Evolutionary conservation across 2,329 filamentous ascomycete genomes (phyloP).

Genomic region (Pezicula carpinea): DNA sequence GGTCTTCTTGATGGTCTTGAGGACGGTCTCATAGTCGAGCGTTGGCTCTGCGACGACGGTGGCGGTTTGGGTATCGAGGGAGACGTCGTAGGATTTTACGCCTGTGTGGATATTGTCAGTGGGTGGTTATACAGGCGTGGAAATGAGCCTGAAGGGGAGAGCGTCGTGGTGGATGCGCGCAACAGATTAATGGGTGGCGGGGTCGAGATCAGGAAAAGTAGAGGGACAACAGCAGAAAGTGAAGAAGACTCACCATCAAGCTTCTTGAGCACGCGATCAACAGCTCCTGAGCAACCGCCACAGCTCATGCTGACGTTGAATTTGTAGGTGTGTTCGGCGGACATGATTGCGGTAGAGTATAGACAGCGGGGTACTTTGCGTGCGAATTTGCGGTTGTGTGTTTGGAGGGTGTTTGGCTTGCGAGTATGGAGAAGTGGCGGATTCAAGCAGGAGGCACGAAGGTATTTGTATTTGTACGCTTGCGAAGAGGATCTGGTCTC

Average conservation of each 20-base stretch:
- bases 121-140: background rate
- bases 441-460: background rate
- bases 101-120: constrained; percentile 44
- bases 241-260: constrained; percentile 63
- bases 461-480: background rate
- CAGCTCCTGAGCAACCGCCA: constrained; percentile 90
- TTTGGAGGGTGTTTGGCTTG: background rate
- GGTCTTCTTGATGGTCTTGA: constrained; percentile 89
- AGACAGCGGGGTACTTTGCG: background rate
- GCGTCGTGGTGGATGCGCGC: background rate
- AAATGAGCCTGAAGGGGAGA: background rate
- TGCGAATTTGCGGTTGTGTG: background rate
- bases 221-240: background rate
- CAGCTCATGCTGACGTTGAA: constrained; percentile 95
- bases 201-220: background rate
- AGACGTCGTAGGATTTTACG: constrained; percentile 81
- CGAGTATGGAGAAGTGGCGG: background rate
- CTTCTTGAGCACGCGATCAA: constrained; percentile 89
- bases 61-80: constrained; percentile 80
- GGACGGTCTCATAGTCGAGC: constrained; percentile 74
- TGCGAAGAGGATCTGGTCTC: background rate
- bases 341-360: constrained; percentile 9
- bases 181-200: background rate
- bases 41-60: constrained; percentile 65
- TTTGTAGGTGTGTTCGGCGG: constrained; percentile 76